Evolutionary conservation across 768 basidiomycete genomes (phyloP).

Genomic region (Kwoniella sp.): DNA sequence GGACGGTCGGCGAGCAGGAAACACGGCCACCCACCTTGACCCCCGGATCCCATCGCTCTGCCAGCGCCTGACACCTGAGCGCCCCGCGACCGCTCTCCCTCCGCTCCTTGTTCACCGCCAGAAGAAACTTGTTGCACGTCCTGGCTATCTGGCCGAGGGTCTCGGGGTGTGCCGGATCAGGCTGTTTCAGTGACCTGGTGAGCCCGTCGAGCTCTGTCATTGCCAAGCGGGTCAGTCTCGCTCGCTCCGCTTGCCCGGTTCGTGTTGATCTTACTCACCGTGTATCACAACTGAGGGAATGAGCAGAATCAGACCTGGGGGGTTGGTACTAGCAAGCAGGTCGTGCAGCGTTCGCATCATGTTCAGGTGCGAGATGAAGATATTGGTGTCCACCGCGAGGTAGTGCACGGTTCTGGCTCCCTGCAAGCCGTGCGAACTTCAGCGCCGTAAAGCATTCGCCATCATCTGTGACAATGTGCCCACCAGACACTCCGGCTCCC

Average conservation of each 20-base stretch:
- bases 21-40: conserved; percentile 3
- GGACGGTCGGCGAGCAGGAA: too few relatives aligned
- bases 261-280: conserved; percentile 22
- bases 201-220: conserved; percentile 18
- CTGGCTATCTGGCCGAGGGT: conserved; percentile 15
- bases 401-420: conserved; percentile 10
- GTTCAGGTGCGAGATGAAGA: conserved; percentile 28
- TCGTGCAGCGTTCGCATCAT: conserved; percentile 12
- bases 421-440: background rate
- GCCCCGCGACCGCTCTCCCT: conserved; percentile 13
- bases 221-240: conserved; percentile 9
- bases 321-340: conserved; percentile 1
- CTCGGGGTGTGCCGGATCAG: background rate
- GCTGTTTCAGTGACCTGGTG: background rate
- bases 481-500: conserved; percentile 13
- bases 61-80: conserved; percentile 30
- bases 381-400: conserved; percentile 37
- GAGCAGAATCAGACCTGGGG: conserved; percentile 13
- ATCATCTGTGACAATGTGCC: too few relatives aligned
- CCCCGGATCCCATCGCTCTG: conserved; percentile 11
- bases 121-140: conserved; percentile 19
- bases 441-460: too few relatives aligned
- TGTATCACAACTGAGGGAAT: conserved; percentile 33
- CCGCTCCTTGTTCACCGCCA: conserved; percentile 7
- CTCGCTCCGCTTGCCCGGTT: conserved; percentile 1